Evolutionary conservation across 352 stramenopile species (phyloP).

Genomic region (Globisporangium apiculatum): DNA sequence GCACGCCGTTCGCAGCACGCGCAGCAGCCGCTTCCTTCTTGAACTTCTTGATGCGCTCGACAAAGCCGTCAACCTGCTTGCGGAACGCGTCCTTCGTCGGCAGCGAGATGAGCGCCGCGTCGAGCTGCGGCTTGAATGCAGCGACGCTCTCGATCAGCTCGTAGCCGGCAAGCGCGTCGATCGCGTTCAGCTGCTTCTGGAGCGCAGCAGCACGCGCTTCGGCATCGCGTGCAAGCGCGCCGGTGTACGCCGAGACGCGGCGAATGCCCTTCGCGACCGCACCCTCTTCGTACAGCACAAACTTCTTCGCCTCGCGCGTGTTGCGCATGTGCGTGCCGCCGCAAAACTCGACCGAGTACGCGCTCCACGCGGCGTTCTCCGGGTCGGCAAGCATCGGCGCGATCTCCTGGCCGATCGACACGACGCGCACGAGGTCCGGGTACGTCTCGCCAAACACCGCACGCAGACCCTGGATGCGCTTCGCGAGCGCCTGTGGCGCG

Average conservation of each 20-base stretch:
- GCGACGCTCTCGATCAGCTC: constrained; percentile 87
- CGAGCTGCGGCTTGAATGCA: constrained; percentile 87
- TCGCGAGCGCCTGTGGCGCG: constrained; percentile 91
- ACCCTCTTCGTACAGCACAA: constrained; percentile 96
- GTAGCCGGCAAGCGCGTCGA: constrained; percentile 60
- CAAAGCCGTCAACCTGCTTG: constrained; percentile 65
- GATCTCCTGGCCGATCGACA: constrained; percentile 90
- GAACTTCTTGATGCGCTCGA: constrained; percentile 77
- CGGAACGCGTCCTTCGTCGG: constrained; percentile 85
- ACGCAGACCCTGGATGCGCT: constrained; percentile 93
- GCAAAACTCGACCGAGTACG: constrained; percentile 98
- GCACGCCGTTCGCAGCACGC: constrained; percentile 65
- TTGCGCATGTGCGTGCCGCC: constrained; percentile 97
- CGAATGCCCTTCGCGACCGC: constrained; percentile 97
- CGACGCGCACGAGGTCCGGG: constrained; percentile 96
- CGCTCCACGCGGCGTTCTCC: constrained; percentile 81
- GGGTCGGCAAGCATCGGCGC: constrained; percentile 78
- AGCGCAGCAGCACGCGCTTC: constrained; percentile 81
- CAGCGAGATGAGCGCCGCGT: constrained; percentile 85
- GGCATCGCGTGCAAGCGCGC: constrained; percentile 80
- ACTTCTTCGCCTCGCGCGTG: constrained; percentile 93
- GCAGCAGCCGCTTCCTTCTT: constrained; percentile 67
- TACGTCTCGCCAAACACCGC: constrained; percentile 99
- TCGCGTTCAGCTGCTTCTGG: constrained; percentile 64
- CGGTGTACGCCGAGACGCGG: constrained; percentile 93